Evolutionary conservation across 495 filamentous ascomycete species (phyloP), one percentile per base, ranked within the genome.

Genomic region (Lophiotrema nucula): DNA sequence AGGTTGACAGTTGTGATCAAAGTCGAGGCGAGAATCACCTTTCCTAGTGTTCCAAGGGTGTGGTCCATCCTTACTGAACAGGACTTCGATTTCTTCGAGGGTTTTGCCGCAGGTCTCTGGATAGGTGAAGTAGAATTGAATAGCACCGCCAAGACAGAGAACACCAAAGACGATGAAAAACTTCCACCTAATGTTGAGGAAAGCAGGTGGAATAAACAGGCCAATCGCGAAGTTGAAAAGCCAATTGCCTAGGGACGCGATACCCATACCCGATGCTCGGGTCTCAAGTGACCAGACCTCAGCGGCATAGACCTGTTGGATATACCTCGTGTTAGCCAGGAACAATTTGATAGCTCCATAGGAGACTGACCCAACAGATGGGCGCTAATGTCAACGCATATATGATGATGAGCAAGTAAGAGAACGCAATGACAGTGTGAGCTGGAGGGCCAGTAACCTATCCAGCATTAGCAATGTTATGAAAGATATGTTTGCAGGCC

Each of bases 261-360:
- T 72, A 19, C 79, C 81, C 74, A 89, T 87, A 13, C 86, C 87
- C 27, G 80, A 85, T 13, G 85, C 87, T 16, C 88, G 82, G 15
- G 85, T 88, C 64, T 87, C 85, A 10, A 89, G 76, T 0, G 84
- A 84, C 79, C 85, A 90, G 2, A 90, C 82, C 73, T 91, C 87
- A 18, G 87, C 80, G 0, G 85, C 82, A 70, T 91, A 90, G 54
- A 89, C n/a, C n/a, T n/a, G n/a, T n/a, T n/a, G n/a, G n/a, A n/a
- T n/a, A n/a, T n/a, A n/a, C n/a, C n/a, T n/a, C n/a, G n/a, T n/a
- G n/a, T n/a, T n/a, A n/a, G n/a, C n/a, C n/a, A n/a, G n/a, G n/a
- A n/a, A n/a, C n/a, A n/a, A n/a, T n/a, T n/a, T n/a, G n/a, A n/a
- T n/a, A n/a, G n/a, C n/a, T n/a, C n/a, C n/a, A n/a, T n/a, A n/a